Percentiles rank a stretch among this genome's conserved stretches.
phyloP scores from a whole-genome alignment of 73 alveolate genomes.

The Blepharisma stoltei region DNA sequence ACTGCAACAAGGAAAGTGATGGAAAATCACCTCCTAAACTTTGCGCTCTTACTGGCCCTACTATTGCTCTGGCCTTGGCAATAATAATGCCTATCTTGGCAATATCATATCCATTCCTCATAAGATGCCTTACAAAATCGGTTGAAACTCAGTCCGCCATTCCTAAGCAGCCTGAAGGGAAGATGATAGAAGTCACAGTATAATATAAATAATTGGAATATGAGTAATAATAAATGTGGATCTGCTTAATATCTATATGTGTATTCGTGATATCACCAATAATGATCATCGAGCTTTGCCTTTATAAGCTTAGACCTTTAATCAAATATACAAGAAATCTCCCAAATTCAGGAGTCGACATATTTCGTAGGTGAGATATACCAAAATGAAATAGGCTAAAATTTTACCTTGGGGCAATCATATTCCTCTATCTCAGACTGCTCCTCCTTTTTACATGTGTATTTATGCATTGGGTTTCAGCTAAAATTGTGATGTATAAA shows the following conservation, averaged over 20 bases:
- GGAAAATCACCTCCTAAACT: conserved; percentile 3
- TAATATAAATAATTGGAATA: too few relatives aligned
- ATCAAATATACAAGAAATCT: too few relatives aligned
- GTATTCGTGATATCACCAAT: too few relatives aligned
- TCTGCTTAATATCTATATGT: too few relatives aligned
- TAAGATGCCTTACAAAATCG: too few relatives aligned
- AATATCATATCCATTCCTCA: background rate
- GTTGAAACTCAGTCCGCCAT: too few relatives aligned
- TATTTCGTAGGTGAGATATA: background rate
- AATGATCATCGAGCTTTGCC: too few relatives aligned
- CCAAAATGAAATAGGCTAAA: background rate
- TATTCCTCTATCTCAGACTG: background rate
- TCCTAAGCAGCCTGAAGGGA: too few relatives aligned
- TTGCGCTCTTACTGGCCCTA: conserved; percentile 24
- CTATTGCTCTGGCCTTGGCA: background rate
- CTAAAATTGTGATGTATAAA: conserved; percentile 8
- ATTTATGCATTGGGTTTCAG: background rate
- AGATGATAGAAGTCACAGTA: too few relatives aligned
- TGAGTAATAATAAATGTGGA: too few relatives aligned
- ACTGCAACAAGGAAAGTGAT: conserved; percentile 3
- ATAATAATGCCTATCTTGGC: background rate
- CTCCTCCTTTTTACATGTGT: background rate
- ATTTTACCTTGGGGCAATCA: background rate
- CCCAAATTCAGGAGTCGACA: background rate
- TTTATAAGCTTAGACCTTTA: too few relatives aligned